These are phyloP conservation scores for Teratosphaeria zuluensis DNA, from an alignment of 2,329 filamentous ascomycete genomes.

Conservation along the genomic window DNA sequence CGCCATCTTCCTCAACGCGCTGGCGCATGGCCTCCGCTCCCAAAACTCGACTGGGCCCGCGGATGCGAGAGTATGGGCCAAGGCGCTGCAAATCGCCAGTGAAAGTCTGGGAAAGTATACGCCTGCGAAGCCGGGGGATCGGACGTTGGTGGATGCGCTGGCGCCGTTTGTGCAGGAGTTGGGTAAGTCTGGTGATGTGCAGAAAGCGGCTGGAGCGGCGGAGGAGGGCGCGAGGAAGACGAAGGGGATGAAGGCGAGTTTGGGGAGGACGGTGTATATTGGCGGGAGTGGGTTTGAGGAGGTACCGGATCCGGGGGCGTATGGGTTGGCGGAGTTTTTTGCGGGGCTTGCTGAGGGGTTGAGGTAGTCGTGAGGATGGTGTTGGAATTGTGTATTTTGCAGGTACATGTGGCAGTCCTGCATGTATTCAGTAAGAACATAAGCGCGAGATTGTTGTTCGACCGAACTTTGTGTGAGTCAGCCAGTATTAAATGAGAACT, in stretches of 20 bases:
- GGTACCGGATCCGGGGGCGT: slow-evolving; percentile 63
- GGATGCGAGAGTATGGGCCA: slow-evolving; percentile 46
- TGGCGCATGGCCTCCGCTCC: slow-evolving; percentile 57
- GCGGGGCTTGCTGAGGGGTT: slow-evolving; percentile 57
- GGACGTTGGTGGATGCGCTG: slow-evolving; percentile 83
- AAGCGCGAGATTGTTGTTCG: too few species aligned
- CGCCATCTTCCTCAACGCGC: slow-evolving; percentile 82
- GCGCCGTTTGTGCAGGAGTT: slow-evolving; percentile 76
- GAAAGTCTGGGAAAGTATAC: slow-evolving; percentile 72
- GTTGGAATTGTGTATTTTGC: too few species aligned
- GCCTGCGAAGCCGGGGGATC: slow-evolving; percentile 77
- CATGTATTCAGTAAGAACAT: too few species aligned
- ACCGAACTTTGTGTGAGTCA: too few species aligned
- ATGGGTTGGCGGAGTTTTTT: slow-evolving; percentile 79
- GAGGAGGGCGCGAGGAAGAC: slow-evolving; percentile 69
- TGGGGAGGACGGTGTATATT: slow-evolving; percentile 77
- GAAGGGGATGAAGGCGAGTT: slow-evolving; percentile 81
- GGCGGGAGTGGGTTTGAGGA: slow-evolving; percentile 64
- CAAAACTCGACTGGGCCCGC: slow-evolving; percentile 30
- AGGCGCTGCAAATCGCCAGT: slow-evolving; percentile 62
- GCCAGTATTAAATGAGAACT: too few species aligned
- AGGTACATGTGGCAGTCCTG: too few species aligned
- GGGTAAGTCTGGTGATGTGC: slow-evolving; percentile 53
- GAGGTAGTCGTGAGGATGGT: slow-evolving; percentile 14
- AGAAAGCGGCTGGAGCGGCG: slow-evolving; percentile 65